Percentiles rank a stretch among this genome's conserved stretches.
Conservation (phyloP, 805 yeast genomes). For the Barnettozyma salicaria region DNA sequence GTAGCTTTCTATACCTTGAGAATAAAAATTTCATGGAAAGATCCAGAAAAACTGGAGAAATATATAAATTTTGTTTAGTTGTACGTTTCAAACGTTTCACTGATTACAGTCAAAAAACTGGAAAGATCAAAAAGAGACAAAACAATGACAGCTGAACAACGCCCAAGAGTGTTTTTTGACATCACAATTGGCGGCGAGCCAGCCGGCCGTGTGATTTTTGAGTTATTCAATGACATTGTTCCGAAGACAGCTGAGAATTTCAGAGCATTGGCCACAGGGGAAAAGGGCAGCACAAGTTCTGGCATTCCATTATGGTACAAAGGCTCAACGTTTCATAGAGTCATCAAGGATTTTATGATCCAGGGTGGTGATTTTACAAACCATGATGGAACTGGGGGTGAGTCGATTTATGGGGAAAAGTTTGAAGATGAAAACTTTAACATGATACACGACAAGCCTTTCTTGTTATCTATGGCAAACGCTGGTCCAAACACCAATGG, state of each 20-base stretch:
- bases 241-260: slow-evolving; percentile 91
- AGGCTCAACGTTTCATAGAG: slow-evolving; percentile 88
- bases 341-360: slow-evolving; percentile 83
- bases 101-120: background rate
- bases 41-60: slow-evolving; percentile 2
- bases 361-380: slow-evolving; percentile 88
- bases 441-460: slow-evolving; percentile 74
- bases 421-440: slow-evolving; percentile 88
- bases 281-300: slow-evolving; percentile 55
- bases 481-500: slow-evolving; percentile 96
- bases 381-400: slow-evolving; percentile 66
- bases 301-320: slow-evolving; percentile 72
- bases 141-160: slow-evolving; percentile 17
- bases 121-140: background rate
- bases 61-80: background rate
- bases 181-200: slow-evolving; percentile 63
- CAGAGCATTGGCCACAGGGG: slow-evolving; percentile 85
- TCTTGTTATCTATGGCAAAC: slow-evolving; percentile 92
- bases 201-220: slow-evolving; percentile 74
- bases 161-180: slow-evolving; percentile 68
- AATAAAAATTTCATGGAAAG: no score
- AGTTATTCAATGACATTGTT: slow-evolving; percentile 63
- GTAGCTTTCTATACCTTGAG: no score
- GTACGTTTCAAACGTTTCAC: background rate
- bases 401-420: slow-evolving; percentile 76